Percentiles rank a stretch among this genome's conserved stretches.
Evolutionary conservation across 2,329 filamentous ascomycete genomes (phyloP).

Genomic region (Shiraia sp.): DNA sequence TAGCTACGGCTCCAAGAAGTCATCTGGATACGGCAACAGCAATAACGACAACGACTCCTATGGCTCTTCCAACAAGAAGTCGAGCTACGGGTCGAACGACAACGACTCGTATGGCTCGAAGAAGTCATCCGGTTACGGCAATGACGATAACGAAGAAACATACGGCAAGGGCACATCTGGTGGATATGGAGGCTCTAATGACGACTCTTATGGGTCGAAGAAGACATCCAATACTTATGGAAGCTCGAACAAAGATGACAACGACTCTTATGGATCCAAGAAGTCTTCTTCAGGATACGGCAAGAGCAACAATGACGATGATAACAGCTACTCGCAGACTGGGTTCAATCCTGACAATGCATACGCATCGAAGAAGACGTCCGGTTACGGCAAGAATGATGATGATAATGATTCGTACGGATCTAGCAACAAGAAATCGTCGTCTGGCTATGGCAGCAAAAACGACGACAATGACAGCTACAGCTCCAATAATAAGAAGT

Average conservation of each 20-base stretch:
- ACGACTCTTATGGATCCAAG: slow-evolving; percentile 4
- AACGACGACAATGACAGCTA: too few species aligned
- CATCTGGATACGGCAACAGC: slow-evolving; percentile 6
- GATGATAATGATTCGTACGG: slow-evolving; percentile 1
- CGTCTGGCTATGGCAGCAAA: not conserved
- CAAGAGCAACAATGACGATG: too few species aligned
- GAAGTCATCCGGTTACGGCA: slow-evolving; percentile 2
- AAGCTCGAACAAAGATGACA: not conserved
- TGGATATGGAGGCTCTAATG: too few species aligned
- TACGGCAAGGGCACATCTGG: not conserved
- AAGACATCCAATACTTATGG: not conserved
- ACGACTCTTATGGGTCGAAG: not conserved
- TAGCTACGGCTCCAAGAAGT: slow-evolving; percentile 7
- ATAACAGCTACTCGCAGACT: too few species aligned
- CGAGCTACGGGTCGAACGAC: slow-evolving; percentile 5
- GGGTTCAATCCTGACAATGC: too few species aligned
- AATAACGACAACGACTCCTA: slow-evolving; percentile 11
- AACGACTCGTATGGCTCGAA: slow-evolving; percentile 5
- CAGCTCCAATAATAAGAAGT: too few species aligned
- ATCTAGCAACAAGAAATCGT: too few species aligned
- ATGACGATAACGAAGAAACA: slow-evolving; percentile 1
- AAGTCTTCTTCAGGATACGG: not conserved
- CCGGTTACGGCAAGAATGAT: slow-evolving; percentile 7
- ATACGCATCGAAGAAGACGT: slow-evolving; percentile 6
- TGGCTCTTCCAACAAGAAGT: slow-evolving; percentile 11